phyloP scores from a whole-genome alignment of 176 grass and related monocot genomes.

The Carex kokanica region DNA sequence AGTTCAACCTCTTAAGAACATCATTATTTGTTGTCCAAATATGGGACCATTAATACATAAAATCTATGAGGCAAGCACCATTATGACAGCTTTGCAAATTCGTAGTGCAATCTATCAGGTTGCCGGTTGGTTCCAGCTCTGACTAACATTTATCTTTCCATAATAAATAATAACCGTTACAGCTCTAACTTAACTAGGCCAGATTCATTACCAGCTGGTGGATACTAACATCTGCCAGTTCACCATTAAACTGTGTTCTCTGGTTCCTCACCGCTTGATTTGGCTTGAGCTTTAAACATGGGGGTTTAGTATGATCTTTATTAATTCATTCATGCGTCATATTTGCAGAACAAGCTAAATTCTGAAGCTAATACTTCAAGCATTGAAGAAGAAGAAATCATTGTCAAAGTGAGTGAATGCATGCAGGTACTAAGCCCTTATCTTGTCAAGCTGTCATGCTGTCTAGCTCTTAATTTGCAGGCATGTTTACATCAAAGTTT shows the following conservation, averaged over 20 bases:
- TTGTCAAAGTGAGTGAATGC: slow-evolving; percentile 64
- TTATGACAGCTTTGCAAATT: background rate
- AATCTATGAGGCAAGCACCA: background rate
- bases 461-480: background rate
- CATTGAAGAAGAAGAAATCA: slow-evolving; percentile 39
- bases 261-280: background rate
- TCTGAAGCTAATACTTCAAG: slow-evolving; percentile 27
- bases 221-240: background rate
- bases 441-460: background rate
- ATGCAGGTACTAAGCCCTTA: slow-evolving; percentile 54
- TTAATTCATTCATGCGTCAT: background rate
- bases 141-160: background rate
- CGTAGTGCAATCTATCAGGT: too few relatives aligned
- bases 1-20: background rate
- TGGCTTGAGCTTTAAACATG: background rate
- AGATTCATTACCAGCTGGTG: background rate
- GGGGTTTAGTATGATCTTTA: background rate
- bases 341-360: slow-evolving; percentile 49
- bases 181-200: background rate
- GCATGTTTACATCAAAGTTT: slow-evolving; percentile 13
- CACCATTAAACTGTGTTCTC: background rate
- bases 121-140: background rate
- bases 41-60: background rate
- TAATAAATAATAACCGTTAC: background rate
- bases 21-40: background rate